Conservation (phyloP, 371 early-diverging fungal species). For the Syncephalastrum monosporum region DNA sequence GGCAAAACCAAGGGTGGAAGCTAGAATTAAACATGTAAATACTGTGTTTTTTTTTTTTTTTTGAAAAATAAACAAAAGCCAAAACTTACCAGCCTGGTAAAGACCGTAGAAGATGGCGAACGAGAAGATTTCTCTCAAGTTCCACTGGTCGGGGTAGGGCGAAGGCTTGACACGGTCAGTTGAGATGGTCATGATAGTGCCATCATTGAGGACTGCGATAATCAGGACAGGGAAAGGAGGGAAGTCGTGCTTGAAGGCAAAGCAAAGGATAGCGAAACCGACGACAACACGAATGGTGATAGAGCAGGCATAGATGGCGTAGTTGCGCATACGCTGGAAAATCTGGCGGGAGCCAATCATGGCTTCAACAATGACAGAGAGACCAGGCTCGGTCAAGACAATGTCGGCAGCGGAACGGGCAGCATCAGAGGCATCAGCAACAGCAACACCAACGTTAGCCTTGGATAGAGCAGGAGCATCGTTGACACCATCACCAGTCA, state of each 20-base stretch:
- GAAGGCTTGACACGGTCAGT: constrained; percentile 50
- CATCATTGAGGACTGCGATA: constrained; percentile 50
- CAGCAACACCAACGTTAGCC: constrained; percentile 77
- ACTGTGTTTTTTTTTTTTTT: too few species aligned
- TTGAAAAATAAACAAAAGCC: too few species aligned
- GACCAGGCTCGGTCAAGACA: constrained; percentile 70
- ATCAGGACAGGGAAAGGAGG: constrained; percentile 54
- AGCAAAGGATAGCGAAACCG: constrained; percentile 52
- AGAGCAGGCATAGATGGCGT: constrained; percentile 51
- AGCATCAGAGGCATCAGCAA: constrained; percentile 73
- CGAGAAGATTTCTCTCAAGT: constrained; percentile 47
- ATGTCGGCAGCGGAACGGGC: constrained; percentile 71
- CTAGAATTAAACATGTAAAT: too few species aligned
- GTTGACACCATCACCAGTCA: constrained; percentile 95
- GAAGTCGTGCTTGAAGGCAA: constrained; percentile 51
- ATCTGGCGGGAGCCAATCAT: constrained; percentile 59
- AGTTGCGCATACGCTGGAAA: constrained; percentile 62
- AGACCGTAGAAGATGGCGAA: constrained; percentile 48
- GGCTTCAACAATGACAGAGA: constrained; percentile 62
- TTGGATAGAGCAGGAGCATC: constrained; percentile 89
- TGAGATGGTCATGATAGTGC: constrained; percentile 52
- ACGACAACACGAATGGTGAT: constrained; percentile 56
- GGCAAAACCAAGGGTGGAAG: constrained; percentile 45
- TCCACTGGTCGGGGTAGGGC: constrained; percentile 49
- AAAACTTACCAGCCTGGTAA: constrained; percentile 28